phyloP scores from a whole-genome alignment of 129 eudicot genomes.

The Tagetes patula region DNA sequence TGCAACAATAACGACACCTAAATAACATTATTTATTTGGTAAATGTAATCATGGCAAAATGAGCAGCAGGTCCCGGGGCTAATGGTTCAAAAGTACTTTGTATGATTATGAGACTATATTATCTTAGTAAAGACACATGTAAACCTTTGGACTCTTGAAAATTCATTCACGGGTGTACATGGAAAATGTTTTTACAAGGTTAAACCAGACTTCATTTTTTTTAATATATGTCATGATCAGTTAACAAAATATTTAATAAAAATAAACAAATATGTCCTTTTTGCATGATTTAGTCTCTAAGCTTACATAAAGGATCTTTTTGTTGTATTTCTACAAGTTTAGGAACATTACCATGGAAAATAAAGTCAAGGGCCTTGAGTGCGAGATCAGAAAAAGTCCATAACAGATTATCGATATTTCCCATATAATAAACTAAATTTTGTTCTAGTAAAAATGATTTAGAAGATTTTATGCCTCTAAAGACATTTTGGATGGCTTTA shows the following conservation, averaged over 20 bases:
- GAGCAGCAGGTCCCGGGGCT: not conserved
- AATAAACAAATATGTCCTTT: not conserved
- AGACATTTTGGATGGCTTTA: not conserved
- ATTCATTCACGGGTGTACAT: not conserved
- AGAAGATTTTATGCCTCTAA: not conserved
- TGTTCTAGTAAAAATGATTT: not conserved
- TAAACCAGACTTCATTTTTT: not conserved
- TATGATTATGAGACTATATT: not conserved
- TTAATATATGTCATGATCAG: not conserved
- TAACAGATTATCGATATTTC: not conserved
- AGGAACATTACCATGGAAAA: not conserved
- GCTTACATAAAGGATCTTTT: not conserved
- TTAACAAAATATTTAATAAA: not conserved
- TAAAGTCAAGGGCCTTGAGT: not conserved
- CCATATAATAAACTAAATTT: not conserved
- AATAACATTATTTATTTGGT: not conserved
- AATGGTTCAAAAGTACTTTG: not conserved
- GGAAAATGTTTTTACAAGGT: not conserved
- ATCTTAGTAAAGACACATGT: not conserved
- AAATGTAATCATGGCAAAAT: not conserved
- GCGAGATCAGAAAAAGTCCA: not conserved
- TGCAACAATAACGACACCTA: conserved; percentile 29
- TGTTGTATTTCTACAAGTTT: not conserved
- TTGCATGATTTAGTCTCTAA: not conserved
- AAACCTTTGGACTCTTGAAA: not conserved